These are phyloP conservation scores for Dysphania ambrosioides DNA, from an alignment of 148 eudicot species.

Conservation along the genomic window DNA sequence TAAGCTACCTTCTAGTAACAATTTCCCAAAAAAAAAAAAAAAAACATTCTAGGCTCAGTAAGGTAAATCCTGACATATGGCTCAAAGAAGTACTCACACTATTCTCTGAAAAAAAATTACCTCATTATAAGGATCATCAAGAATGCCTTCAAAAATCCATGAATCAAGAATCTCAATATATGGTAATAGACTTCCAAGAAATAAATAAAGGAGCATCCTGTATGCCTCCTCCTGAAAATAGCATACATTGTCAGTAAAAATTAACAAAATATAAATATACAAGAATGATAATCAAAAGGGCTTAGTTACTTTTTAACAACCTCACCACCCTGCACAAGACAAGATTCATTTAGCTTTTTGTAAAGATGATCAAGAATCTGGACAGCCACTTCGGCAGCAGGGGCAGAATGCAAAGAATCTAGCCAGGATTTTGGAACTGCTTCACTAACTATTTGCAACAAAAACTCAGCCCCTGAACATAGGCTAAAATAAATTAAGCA, in stretches of 20 bases:
- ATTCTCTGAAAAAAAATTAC: constrained; percentile 34
- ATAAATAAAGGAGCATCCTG: constrained; percentile 69
- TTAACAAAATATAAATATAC: not conserved
- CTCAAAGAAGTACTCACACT: not conserved
- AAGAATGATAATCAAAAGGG: constrained; percentile 9
- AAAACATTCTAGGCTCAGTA: not conserved
- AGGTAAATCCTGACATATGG: not conserved
- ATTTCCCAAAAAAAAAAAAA: too few relatives aligned
- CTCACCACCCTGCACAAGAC: constrained; percentile 89
- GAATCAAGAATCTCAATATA: constrained; percentile 76
- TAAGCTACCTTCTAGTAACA: not conserved
- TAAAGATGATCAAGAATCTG: constrained; percentile 77
- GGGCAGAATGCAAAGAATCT: constrained; percentile 45
- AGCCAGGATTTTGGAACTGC: constrained; percentile 58
- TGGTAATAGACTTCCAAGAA: constrained; percentile 75
- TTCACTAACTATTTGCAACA: constrained; percentile 65
- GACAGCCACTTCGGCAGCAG: constrained; percentile 76
- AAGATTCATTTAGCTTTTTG: constrained; percentile 67
- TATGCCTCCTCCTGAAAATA: constrained; percentile 86
- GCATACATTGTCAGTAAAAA: constrained; percentile 16
- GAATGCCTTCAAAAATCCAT: constrained; percentile 93
- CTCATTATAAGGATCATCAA: constrained; percentile 96
- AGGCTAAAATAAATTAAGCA: constrained; percentile 50
- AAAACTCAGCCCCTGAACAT: constrained; percentile 88
- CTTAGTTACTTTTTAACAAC: constrained; percentile 32